Conservation (phyloP, 2,329 filamentous ascomycete genomes). For the Aspergillus sp. region DNA sequence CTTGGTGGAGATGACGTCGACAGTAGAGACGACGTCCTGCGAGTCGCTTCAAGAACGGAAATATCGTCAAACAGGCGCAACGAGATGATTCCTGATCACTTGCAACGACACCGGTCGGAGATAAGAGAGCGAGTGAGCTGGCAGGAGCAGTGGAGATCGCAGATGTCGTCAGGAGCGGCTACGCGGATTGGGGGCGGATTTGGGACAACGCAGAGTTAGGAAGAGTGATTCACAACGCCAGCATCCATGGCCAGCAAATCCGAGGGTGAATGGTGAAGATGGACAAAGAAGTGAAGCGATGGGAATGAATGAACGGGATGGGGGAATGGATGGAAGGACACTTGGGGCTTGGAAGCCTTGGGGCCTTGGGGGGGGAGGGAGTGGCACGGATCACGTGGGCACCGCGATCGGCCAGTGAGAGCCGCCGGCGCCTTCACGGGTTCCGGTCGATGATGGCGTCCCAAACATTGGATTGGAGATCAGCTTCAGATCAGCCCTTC, state of each 20-base stretch:
- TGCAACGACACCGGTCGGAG: constrained; percentile 38
- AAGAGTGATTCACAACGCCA: constrained; percentile 6
- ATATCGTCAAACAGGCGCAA: background rate
- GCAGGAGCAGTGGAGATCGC: constrained; percentile 11
- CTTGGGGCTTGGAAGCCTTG: too few species aligned
- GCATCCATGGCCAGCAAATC: constrained; percentile 19
- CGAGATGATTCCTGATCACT: constrained; percentile 17
- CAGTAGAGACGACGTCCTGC: background rate
- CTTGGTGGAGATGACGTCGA: background rate
- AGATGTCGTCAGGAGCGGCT: constrained; percentile 5
- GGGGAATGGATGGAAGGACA: background rate
- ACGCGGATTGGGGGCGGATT: constrained; percentile 8
- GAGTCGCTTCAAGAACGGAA: background rate
- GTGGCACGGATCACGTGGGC: constrained; percentile 37
- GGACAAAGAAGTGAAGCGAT: constrained; percentile 7
- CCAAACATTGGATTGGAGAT: background rate
- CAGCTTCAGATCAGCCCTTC: constrained; percentile 24
- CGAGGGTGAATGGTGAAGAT: constrained; percentile 14
- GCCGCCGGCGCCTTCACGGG: constrained; percentile 40
- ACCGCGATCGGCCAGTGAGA: constrained; percentile 39
- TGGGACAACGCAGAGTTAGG: constrained; percentile 10
- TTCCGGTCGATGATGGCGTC: constrained; percentile 7
- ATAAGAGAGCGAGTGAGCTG: constrained; percentile 36
- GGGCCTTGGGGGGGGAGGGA: constrained; percentile 5
- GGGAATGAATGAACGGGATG: background rate